These are phyloP conservation scores for Tricharina praecox DNA, from an alignment of 495 filamentous ascomycete genomes.

Conservation along the genomic window DNA sequence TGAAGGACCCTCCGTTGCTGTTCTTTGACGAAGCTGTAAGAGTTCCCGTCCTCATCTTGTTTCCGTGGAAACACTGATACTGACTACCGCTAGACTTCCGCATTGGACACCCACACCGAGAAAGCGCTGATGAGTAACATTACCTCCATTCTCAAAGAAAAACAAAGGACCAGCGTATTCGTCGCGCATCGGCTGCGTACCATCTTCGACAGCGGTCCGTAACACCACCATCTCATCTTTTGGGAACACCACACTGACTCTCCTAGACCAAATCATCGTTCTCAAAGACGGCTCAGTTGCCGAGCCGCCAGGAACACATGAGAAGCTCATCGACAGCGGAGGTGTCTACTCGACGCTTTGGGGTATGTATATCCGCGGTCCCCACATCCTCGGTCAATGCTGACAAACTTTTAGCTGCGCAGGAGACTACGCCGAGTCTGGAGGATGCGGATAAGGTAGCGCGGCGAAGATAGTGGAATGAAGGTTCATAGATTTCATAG, in stretches of 20 bases:
- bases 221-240: neutral
- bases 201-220: constrained; percentile 77
- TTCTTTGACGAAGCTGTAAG: constrained; percentile 92
- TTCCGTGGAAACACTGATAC: neutral
- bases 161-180: constrained; percentile 77
- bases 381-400: neutral
- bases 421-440: constrained; percentile 26
- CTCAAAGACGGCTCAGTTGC: constrained; percentile 65
- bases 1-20: constrained; percentile 81
- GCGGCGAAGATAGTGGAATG: too few species aligned
- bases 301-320: constrained; percentile 66
- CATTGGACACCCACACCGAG: constrained; percentile 90
- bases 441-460: constrained; percentile 22
- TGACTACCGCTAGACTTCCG: constrained; percentile 46
- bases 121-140: constrained; percentile 82
- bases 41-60: neutral
- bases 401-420: neutral
- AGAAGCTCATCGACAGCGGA: constrained; percentile 56
- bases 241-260: neutral
- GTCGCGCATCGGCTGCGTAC: constrained; percentile 83
- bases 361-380: constrained; percentile 28
- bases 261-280: constrained; percentile 53
- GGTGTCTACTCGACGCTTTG: constrained; percentile 83
- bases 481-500: too few species aligned
- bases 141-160: constrained; percentile 81